Evolutionary conservation across 1,139 yeast genomes (phyloP).

Genomic region (Pichiaceae sp.): DNA sequence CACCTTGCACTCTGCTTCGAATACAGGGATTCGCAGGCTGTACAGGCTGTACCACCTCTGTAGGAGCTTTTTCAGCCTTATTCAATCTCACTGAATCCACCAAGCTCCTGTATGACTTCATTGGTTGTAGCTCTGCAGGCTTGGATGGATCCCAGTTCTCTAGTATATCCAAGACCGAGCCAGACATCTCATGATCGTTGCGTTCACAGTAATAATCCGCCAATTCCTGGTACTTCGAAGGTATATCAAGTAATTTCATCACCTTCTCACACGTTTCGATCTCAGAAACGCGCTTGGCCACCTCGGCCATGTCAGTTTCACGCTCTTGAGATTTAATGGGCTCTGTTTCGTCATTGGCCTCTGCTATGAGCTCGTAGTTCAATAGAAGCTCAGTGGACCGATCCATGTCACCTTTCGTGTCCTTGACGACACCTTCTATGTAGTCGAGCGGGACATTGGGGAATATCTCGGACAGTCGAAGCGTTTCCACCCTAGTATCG

Average conservation of each 20-base stretch:
- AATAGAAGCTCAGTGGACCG: constrained; percentile 16
- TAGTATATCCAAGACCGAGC: constrained; percentile 27
- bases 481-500: background rate
- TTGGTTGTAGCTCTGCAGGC: constrained; percentile 6
- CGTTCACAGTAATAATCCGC: constrained; percentile 9
- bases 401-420: constrained; percentile 12
- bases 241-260: constrained; percentile 8
- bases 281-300: background rate
- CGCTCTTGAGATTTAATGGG: background rate
- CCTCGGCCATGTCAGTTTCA: background rate
- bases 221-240: constrained; percentile 2
- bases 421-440: constrained; percentile 10
- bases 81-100: background rate
- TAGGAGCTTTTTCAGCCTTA: too few relatives aligned
- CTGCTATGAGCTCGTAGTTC: constrained; percentile 13
- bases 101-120: background rate
- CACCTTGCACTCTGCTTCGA: too few relatives aligned
- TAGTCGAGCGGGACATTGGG: constrained; percentile 19
- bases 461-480: constrained; percentile 17
- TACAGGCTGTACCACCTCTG: too few relatives aligned
- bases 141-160: constrained; percentile 7
- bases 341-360: background rate
- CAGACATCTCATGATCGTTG: constrained; percentile 19
- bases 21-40: too few relatives aligned
- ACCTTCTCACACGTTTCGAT: constrained; percentile 4